A percentile compares a stretch with the other conserved stretches of the same genome.
Conservation (phyloP, 1,139 yeast species). For the Suhomyces taliae region DNA sequence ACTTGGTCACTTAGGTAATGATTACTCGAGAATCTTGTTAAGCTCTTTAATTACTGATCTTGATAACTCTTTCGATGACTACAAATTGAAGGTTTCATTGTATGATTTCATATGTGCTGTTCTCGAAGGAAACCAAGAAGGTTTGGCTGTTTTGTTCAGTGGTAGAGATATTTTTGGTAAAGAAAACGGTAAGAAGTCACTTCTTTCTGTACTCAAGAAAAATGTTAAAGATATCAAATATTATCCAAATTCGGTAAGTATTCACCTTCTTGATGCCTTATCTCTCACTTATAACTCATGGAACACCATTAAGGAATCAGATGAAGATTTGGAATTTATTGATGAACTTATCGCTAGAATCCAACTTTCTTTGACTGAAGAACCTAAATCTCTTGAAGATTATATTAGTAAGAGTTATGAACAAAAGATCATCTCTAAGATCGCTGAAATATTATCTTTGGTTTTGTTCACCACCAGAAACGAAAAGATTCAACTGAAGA, state of each 20-base stretch:
- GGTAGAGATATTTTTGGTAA: slow-evolving; percentile 59
- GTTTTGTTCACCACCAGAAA: slow-evolving; percentile 63
- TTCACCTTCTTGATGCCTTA: slow-evolving; percentile 64
- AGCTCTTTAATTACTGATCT: slow-evolving; percentile 61
- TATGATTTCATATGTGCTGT: slow-evolving; percentile 77
- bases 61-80: slow-evolving; percentile 58
- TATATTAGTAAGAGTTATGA: slow-evolving; percentile 53
- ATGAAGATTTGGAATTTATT: slow-evolving; percentile 51
- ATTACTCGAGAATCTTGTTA: slow-evolving; percentile 59
- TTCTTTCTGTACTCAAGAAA: slow-evolving; percentile 60
- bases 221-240: slow-evolving; percentile 53
- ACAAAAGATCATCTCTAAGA: slow-evolving; percentile 60
- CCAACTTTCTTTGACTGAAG: slow-evolving; percentile 23
- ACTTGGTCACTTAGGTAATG: slow-evolving; percentile 73
- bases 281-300: slow-evolving; percentile 68
- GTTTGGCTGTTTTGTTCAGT: slow-evolving; percentile 74
- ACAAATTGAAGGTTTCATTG: slow-evolving; percentile 54
- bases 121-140: slow-evolving; percentile 80
- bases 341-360: slow-evolving; percentile 47
- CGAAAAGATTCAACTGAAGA: slow-evolving; percentile 36
- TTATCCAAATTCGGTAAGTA: slow-evolving; percentile 57
- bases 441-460: slow-evolving; percentile 74
- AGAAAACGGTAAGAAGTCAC: slow-evolving; percentile 30
- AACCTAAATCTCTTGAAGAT: slow-evolving; percentile 23
- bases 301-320: slow-evolving; percentile 55